Evolutionary conservation across 129 eudicot genomes (phyloP), one percentile per base, ranked within the genome.

Genomic region (Arctium lappa): DNA sequence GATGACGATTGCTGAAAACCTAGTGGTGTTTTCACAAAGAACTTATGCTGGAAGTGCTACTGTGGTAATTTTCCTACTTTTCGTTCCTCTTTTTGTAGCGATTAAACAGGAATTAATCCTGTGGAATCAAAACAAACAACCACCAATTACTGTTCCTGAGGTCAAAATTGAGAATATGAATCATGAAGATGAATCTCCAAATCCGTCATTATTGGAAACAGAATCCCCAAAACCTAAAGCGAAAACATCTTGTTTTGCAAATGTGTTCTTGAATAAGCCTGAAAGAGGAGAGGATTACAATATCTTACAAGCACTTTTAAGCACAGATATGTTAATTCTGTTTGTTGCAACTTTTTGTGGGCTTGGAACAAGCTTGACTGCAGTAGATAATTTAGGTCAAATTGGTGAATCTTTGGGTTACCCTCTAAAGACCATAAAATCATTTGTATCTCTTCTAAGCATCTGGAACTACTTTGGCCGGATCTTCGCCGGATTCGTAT

Each of bases 401-500:
- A 91, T 94, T 9, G 98, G 98, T 2, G 92, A 85, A 16, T 82
- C 98, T 0, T 80, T 94, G 27, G 98, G 96, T 46, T 94, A 94
- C 56, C 94, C 98, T 8, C 70, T 69, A 2, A 86, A 74, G 4
- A 89, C 89, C 44, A 83, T 92, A 3, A 88, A 91, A 75, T 89
- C 98, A 11, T 94, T 94, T 33, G 88, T 94, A 8, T 92, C 97
- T 1, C 88, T 94, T 3, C 87, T 92, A 53, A 92, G 98, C 76
- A 94, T 94, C 74, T 92, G 98, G 98, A 92, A 89, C 69, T 92
- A 89, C 75, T 86, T 94, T 2, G 96, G 98, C 0, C 82, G 97
- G 30, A 97, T 94, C 5, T 48, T 83, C 8, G 72, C 96, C 3
- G 98, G 98, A 3, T 94, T 90, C 11, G 92, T 77, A 2, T 91